phyloP scores from a whole-genome alignment of 139 green algal genomes.

The Asterochloris sp. region DNA sequence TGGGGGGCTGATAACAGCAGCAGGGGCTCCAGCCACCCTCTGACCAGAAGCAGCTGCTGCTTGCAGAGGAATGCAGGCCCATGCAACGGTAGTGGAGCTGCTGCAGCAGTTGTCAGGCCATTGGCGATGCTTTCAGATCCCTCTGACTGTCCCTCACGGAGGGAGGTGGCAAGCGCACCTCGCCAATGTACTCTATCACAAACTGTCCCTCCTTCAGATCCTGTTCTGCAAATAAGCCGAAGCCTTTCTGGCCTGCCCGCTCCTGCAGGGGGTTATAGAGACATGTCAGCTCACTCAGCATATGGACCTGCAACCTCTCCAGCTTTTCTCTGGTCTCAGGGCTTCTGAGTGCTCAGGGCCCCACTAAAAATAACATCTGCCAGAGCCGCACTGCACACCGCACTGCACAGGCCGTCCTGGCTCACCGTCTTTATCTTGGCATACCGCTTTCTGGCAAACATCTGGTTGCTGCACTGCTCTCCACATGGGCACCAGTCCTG shows the following conservation, averaged over 20 bases:
- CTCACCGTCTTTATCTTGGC: constrained; percentile 68
- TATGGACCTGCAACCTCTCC: too few relatives aligned
- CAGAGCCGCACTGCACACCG: background rate
- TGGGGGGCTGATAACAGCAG: too few relatives aligned
- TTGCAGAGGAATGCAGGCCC: too few relatives aligned
- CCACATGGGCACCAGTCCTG: constrained; percentile 90
- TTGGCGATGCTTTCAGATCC: background rate
- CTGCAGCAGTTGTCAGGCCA: background rate
- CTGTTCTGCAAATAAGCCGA: constrained; percentile 78
- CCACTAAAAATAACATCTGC: background rate
- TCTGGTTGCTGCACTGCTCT: constrained; percentile 88
- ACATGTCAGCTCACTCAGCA: background rate
- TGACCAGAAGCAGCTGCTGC: too few relatives aligned
- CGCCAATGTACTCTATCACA: constrained; percentile 96
- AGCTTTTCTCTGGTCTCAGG: too few relatives aligned
- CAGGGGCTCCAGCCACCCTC: too few relatives aligned
- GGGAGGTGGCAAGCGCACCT: constrained; percentile 34
- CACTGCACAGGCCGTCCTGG: background rate
- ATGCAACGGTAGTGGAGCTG: too few relatives aligned
- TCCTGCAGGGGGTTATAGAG: constrained; percentile 34
- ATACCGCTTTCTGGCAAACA: constrained; percentile 83
- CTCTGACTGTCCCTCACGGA: too few relatives aligned
- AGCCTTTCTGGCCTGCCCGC: constrained; percentile 83
- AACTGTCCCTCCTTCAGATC: constrained; percentile 83
- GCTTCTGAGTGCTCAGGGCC: too few relatives aligned